Evolutionary conservation across 345 rosid species (phyloP).

Genomic region (Melastoma malabathricum): DNA sequence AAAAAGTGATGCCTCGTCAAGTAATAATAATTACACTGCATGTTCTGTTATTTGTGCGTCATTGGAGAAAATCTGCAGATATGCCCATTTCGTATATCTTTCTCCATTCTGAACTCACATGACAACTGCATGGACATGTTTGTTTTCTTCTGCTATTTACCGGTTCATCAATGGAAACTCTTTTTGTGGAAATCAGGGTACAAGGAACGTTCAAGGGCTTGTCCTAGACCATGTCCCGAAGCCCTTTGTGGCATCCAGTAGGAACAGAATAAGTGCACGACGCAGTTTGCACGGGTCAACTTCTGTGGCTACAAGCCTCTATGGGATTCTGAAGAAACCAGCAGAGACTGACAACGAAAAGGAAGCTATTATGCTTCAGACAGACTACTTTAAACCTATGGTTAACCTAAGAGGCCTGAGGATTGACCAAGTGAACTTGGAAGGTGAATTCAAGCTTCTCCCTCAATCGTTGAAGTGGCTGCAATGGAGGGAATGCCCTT

Average conservation of each 20-base stretch:
- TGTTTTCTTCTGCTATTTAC: not conserved
- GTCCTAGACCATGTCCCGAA: conserved; percentile 21
- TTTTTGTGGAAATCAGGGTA: conserved; percentile 26
- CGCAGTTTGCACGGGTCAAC: conserved; percentile 5
- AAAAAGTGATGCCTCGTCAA: no score
- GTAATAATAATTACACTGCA: no score
- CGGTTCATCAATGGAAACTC: not conserved
- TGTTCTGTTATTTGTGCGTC: no score
- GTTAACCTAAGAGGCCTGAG: conserved; percentile 45
- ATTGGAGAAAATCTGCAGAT: no score
- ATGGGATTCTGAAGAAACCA: conserved; percentile 7
- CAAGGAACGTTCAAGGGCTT: conserved; percentile 27
- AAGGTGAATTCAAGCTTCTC: conserved; percentile 40
- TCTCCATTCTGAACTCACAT: no score
- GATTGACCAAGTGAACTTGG: conserved; percentile 33
- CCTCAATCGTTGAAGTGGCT: conserved; percentile 53
- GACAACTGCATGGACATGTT: no score
- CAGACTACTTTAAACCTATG: conserved; percentile 34
- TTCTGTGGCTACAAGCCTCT: conserved; percentile 10
- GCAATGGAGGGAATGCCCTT: conserved; percentile 51
- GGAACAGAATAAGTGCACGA: conserved; percentile 3
- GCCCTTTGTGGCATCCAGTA: conserved; percentile 5
- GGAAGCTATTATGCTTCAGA: conserved; percentile 4
- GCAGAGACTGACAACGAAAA: conserved; percentile 10
- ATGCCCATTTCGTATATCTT: no score